These are phyloP conservation scores for Yarrowia sp. DNA, from an alignment of 805 yeast genomes.

Conservation along the genomic window DNA sequence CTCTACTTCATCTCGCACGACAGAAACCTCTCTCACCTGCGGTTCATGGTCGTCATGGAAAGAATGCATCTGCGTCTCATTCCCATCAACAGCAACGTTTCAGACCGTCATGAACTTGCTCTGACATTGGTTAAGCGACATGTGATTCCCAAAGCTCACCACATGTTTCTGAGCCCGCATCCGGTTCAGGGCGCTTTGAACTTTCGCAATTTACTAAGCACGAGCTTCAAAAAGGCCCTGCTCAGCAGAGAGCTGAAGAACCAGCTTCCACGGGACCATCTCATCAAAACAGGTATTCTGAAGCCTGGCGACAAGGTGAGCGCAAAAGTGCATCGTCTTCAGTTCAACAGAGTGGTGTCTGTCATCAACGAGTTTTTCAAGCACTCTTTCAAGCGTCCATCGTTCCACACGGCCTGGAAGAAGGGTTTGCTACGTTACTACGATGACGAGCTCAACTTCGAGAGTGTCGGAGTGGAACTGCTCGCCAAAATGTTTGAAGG, in stretches of 20 bases:
- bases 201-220: background rate
- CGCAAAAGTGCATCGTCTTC: background rate
- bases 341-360: slow-evolving; percentile 20
- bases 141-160: slow-evolving; percentile 2
- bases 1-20: background rate
- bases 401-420: slow-evolving; percentile 16
- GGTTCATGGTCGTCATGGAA: background rate
- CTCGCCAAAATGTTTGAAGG: slow-evolving; percentile 24
- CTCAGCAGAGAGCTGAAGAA: slow-evolving; percentile 16
- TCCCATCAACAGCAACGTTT: background rate
- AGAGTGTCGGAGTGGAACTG: slow-evolving; percentile 5
- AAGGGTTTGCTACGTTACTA: slow-evolving; percentile 9
- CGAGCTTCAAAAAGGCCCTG: background rate
- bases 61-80: background rate
- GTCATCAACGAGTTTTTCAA: slow-evolving; percentile 19
- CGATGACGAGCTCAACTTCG: slow-evolving; percentile 3
- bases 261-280: background rate
- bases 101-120: background rate
- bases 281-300: background rate
- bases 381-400: slow-evolving; percentile 12
- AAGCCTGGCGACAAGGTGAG: slow-evolving; percentile 16
- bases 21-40: background rate
- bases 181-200: background rate
- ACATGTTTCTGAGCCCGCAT: background rate
- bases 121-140: slow-evolving; percentile 1